Base-by-base conservation (phyloP, 208 protist genomes). In the Trypanosoma boissoni region DNA sequence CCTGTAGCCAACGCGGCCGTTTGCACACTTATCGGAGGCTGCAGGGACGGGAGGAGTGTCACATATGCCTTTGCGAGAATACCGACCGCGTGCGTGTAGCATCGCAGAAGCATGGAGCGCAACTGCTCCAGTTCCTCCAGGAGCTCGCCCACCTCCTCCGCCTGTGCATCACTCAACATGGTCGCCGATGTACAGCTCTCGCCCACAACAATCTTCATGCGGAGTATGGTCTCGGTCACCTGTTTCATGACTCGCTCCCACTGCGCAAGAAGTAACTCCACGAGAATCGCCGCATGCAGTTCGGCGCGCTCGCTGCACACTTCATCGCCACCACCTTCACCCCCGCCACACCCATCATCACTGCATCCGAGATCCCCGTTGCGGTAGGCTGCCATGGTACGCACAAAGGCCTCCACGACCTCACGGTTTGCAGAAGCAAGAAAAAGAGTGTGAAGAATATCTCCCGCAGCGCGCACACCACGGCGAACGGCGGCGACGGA, bases 31-130 rank as follows among this genome's bases (percentile, higher is more conserved):
- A n/a, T n/a, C 52, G 68, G 57, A 2, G 28, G 46, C 46, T 73
- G 76, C 46, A 91, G 29, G 42, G 75, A 64, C 20, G 88, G 88
- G 41, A 92, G 58, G 18, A 78, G 50, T 24, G 78, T 81, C 42
- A 95, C 50, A 71, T 95, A 95, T 4, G 88, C 80, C 63, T 95
- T 95, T 27, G 72, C 69, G 14, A 95, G 72, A 64, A 88, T 78
- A 18, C 83, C 82, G 12, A 89, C 65, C 20, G 83, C 88, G 48
- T 91, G 83, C 36, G 79, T 48, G 60, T 91, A 95, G 62, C 72
- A 82, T 41, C 74, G 53, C 36, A 91, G 69, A 37, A 72, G 72
- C 9, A 43, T 73, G 14, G 75, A 77, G 43, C 85, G 82, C 65
- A 95, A 60, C 67, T 73, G 45, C 58, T 95, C 84, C n/a, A 95